Evolutionary conservation across 2,329 filamentous ascomycete genomes (phyloP).

Genomic region (Sclerotinia trifoliorum): DNA sequence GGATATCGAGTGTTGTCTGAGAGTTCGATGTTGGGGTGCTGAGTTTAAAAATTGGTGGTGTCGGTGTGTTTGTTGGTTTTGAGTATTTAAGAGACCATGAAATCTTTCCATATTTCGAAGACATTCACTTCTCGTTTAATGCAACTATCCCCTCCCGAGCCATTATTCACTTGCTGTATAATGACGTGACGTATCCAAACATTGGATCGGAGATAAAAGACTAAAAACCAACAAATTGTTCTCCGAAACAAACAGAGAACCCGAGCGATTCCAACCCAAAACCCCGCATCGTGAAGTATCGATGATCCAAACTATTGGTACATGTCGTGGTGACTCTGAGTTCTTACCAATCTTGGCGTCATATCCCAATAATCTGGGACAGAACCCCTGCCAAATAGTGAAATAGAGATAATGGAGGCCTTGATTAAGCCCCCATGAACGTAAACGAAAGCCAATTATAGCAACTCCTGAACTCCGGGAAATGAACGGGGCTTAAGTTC

Average conservation of each 20-base stretch:
- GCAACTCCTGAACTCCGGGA: background rate
- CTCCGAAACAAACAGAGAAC: background rate
- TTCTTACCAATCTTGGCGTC: background rate
- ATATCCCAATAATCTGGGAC: background rate
- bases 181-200: background rate
- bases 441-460: background rate
- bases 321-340: background rate
- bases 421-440: background rate
- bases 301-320: background rate
- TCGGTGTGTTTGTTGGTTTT: background rate
- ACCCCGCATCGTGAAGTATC: too few species aligned
- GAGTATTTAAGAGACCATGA: background rate
- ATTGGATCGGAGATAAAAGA: constrained; percentile 2
- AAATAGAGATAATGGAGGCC: background rate
- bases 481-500: background rate
- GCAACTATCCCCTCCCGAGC: background rate
- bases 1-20: background rate
- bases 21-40: background rate
- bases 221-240: background rate
- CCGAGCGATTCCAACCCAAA: too few species aligned
- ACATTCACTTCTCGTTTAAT: constrained; percentile 8
- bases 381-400: background rate
- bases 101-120: background rate
- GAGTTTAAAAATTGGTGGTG: background rate
- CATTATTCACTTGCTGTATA: background rate